phyloP scores from a whole-genome alignment of 805 yeast species.

The Kurtzmaniella cleridarum region DNA sequence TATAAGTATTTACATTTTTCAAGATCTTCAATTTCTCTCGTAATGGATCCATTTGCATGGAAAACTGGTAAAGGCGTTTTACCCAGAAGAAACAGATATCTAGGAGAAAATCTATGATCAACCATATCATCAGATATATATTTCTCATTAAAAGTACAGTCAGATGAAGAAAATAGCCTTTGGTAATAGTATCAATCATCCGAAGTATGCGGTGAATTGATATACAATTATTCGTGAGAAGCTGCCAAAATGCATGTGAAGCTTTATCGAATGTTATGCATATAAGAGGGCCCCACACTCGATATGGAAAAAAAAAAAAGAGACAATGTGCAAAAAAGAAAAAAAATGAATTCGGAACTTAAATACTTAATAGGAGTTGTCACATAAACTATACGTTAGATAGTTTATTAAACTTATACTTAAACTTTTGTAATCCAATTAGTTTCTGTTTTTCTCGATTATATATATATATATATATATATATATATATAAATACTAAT shows the following conservation, averaged over 20 bases:
- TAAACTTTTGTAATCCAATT: too few relatives aligned
- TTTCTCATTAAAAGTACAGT: slow-evolving; percentile 25
- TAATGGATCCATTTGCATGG: slow-evolving; percentile 37
- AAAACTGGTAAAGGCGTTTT: slow-evolving; percentile 27
- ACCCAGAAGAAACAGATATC: slow-evolving; percentile 47
- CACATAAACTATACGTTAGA: too few relatives aligned
- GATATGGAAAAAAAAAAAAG: background rate
- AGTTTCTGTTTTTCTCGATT: too few relatives aligned
- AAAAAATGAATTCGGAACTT: too few relatives aligned
- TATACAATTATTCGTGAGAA: background rate
- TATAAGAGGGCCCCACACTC: too few relatives aligned
- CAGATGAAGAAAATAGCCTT: slow-evolving; percentile 14
- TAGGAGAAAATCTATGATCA: slow-evolving; percentile 33
- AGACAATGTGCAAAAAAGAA: background rate
- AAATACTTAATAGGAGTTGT: too few relatives aligned
- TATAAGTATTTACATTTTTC: slow-evolving; percentile 50
- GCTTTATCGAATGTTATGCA: background rate
- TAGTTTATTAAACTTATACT: too few relatives aligned
- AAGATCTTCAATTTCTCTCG: slow-evolving; percentile 45
- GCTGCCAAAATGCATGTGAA: too few relatives aligned
- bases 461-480: too few relatives aligned
- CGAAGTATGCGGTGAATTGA: too few relatives aligned
- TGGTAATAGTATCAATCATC: background rate
- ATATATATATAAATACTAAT: too few relatives aligned
- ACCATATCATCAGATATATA: slow-evolving; percentile 38